phyloP scores from a whole-genome alignment of 257 asterid genomes.

The Solanum megistacrolobum region DNA sequence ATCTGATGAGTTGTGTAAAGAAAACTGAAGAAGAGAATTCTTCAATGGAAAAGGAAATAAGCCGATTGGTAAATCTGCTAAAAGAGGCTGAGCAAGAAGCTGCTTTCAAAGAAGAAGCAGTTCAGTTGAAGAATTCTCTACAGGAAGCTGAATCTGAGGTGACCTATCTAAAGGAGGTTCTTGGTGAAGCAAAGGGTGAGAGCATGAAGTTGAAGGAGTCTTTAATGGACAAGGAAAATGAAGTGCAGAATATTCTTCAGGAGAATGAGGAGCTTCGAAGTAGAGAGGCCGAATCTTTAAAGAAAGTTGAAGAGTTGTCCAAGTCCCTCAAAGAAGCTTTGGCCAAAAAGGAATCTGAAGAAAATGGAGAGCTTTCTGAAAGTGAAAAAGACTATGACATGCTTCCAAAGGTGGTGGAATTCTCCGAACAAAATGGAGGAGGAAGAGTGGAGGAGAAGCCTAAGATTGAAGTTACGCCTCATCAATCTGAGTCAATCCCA shows the following conservation, averaged over 20 bases:
- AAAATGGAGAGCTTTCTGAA: constrained; percentile 62
- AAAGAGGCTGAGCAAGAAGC: constrained; percentile 59
- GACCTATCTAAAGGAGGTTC: constrained; percentile 60
- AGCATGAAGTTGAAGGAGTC: constrained; percentile 80
- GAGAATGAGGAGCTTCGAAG: constrained; percentile 65
- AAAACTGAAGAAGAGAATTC: constrained; percentile 53
- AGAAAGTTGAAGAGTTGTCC: constrained; percentile 60
- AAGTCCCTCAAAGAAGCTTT: constrained; percentile 65
- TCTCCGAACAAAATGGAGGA: constrained; percentile 79
- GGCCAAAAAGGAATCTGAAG: constrained; percentile 40
- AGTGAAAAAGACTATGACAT: constrained; percentile 85
- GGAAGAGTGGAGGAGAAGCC: constrained; percentile 38
- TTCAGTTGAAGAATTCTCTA: constrained; percentile 36
- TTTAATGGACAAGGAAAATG: constrained; percentile 77
- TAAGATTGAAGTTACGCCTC: constrained; percentile 19
- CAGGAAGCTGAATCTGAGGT: constrained; percentile 74
- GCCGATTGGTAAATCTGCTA: constrained; percentile 43
- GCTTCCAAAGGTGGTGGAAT: constrained; percentile 86
- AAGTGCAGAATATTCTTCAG: constrained; percentile 52
- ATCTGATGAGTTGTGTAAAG: constrained; percentile 37
- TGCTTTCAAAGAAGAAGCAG: constrained; percentile 48
- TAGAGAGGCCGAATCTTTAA: constrained; percentile 43
- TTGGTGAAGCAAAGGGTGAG: constrained; percentile 87
- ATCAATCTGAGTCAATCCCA: constrained; percentile 19
- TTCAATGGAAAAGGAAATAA: constrained; percentile 53